These are phyloP conservation scores for Aspergillus olivimuriae DNA, from an alignment of 495 filamentous ascomycete species.

Conservation along the genomic window DNA sequence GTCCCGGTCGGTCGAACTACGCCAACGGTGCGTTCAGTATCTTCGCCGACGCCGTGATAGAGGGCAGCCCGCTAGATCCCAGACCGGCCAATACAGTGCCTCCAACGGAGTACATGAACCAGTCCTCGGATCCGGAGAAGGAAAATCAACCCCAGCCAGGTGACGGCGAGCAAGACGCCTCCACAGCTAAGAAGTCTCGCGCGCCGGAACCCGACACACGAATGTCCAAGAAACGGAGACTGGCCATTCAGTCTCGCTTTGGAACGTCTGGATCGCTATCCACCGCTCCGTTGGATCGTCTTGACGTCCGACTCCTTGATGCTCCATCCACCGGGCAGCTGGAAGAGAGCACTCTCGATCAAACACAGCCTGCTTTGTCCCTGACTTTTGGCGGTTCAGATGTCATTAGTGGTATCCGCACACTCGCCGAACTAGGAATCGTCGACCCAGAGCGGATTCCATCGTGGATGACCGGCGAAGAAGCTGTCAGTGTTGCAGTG, in stretches of 20 bases:
- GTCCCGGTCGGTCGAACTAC: slow-evolving; percentile 56
- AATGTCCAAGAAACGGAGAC: slow-evolving; percentile 52
- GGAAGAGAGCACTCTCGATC: slow-evolving; percentile 18
- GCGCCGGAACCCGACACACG: slow-evolving; percentile 43
- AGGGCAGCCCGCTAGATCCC: slow-evolving; percentile 52
- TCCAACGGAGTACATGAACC: slow-evolving; percentile 33
- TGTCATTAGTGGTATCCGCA: slow-evolving; percentile 73
- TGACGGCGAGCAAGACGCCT: too few relatives aligned
- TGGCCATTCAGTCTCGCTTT: slow-evolving; percentile 49
- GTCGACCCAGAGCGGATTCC: slow-evolving; percentile 73
- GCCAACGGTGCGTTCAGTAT: slow-evolving; percentile 73
- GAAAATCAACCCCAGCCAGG: slow-evolving; percentile 10
- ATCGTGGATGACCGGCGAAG: slow-evolving; percentile 88
- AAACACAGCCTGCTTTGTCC: slow-evolving; percentile 36
- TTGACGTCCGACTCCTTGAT: slow-evolving; percentile 32
- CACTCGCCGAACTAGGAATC: slow-evolving; percentile 66
- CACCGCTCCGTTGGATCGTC: slow-evolving; percentile 22
- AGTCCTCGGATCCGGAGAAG: slow-evolving; percentile 20
- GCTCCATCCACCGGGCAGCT: slow-evolving; percentile 3
- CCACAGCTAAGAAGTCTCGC: slow-evolving; percentile 29
- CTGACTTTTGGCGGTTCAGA: slow-evolving; percentile 67
- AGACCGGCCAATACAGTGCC: slow-evolving; percentile 35
- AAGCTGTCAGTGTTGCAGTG: slow-evolving; percentile 64
- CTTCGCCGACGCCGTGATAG: slow-evolving; percentile 59
- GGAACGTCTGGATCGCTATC: slow-evolving; percentile 26